Evolutionary conservation across 1,139 yeast genomes (phyloP), one percentile per base, ranked within the genome.

Genomic region (Suhomyces kunorum): DNA sequence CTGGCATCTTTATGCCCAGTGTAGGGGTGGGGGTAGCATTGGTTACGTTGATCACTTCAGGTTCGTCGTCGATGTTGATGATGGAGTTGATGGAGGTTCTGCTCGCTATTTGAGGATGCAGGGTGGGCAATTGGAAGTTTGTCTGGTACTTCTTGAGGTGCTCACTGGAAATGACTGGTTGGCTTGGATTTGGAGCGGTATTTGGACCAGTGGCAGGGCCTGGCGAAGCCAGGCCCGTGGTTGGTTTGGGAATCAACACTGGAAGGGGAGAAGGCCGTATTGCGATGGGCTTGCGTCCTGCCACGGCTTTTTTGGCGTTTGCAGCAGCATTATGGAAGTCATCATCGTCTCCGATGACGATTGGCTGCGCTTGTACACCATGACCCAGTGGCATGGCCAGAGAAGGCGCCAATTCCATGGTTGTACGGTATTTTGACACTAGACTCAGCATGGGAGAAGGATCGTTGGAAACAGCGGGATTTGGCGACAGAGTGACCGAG

Each of bases 51-150:
- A 40, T 20, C 18, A 43, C 33, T 25, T 50, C 51, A 5, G 49
- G 48, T 25, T 59, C 66, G 34, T 64, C 66, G 34, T 67, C 71
- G 14, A 55, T 45, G 46, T 68, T 68, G 40, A 68, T 68, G 25
- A 68, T 64, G 13, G 71, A 64, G 42, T 60, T 64, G 23, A 68
- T 68, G 8, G 72, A 65, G 0, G 74, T 61, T 44, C 61, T 64
- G 43, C 61, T 62, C 5, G 18, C 25, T 5, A 11, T 16, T 11
- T n/a, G 19, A 7, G 30, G 11, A 3, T 23, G 16, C 24, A 34
- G 43, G 14, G 29, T 29, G 6, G 38, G 28, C n/a, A 44, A 24
- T 15, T 39, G 48, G 43, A 68, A 60, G 36, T 53, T 58, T 0
- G 73, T 64, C 45, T 65, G 71, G 47, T 62, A 68, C 44, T 55